Base-by-base conservation (phyloP, 73 alveolate species). In the Loxodes magnus region DNA sequence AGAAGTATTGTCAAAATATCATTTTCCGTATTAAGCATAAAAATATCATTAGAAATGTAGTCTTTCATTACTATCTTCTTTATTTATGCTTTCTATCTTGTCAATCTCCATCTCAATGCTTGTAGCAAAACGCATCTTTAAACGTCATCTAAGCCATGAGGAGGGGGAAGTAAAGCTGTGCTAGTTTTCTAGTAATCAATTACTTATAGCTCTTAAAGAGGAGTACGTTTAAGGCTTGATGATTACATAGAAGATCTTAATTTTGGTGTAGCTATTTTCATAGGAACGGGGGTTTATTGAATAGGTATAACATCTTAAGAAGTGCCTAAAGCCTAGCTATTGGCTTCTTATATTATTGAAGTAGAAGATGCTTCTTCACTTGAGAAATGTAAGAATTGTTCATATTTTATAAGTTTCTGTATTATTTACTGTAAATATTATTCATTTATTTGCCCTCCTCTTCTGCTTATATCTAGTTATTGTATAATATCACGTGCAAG, bases 81-180 rank as follows among this genome's bases (percentile, higher is more conserved):
- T 5, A 69, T 63, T 33, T 62, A 29, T 33, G 83, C 88, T 43
- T 79, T 83, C 0, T 88, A 81, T 39, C 82, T 85, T 3, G 90
- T 67, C 3, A 80, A 56, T 27, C 96, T 29, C 86, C 86, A 76
- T 64, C 91, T 67, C 34, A 85, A 35, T 3, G 96, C 93, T 67
- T 85, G 66, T 1, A 85, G 58, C 10, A 84, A 64, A 35, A 79
- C 68, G 49, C 96, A 85, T 6, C 76, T 56, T 31, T 75, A 71
- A 20, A 70, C 46, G 34, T 69, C 77, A 20, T 85, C 96, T 21
- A n/a, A n/a, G n/a, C n/a, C n/a, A n/a, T n/a, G n/a, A n/a, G n/a
- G n/a, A n/a, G n/a, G n/a, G n/a, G n/a, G n/a, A n/a, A n/a, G n/a
- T n/a, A n/a, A n/a, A n/a, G n/a, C n/a, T n/a, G n/a, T n/a, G n/a